Conservation (phyloP, 164 flowering plant species). For the Berberis thunbergii region DNA sequence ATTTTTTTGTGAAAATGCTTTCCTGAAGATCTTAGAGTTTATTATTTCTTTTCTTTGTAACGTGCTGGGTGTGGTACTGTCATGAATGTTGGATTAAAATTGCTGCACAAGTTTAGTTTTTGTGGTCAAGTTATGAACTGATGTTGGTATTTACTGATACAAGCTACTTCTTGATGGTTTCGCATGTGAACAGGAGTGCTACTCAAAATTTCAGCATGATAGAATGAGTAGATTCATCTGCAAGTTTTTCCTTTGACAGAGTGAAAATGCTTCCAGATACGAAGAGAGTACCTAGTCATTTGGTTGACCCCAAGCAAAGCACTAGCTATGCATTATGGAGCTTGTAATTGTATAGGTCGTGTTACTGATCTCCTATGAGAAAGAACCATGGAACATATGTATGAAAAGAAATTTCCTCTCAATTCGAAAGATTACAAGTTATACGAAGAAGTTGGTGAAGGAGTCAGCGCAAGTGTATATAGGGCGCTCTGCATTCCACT, state of each 20-base stretch:
- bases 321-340: conserved; percentile 7
- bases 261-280: conserved; percentile 30
- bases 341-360: conserved; percentile 13
- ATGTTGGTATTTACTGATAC: no score
- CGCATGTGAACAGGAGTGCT: not conserved
- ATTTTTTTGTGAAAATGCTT: no score
- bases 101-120: no score
- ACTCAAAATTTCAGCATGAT: not conserved
- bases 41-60: no score
- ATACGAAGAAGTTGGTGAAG: conserved; percentile 90
- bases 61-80: no score
- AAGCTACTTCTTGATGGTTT: not conserved
- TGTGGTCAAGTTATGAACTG: no score
- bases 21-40: no score
- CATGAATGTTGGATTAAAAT: no score
- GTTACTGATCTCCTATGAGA: conserved; percentile 26
- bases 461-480: conserved; percentile 86
- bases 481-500: conserved; percentile 84
- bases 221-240: conserved; percentile 7
- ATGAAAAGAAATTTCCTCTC: conserved; percentile 59
- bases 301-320: conserved; percentile 9
- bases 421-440: conserved; percentile 60
- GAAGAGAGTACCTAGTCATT: conserved; percentile 27
- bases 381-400: conserved; percentile 33
- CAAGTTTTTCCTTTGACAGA: conserved; percentile 7